These are phyloP conservation scores for Amanita phalloides DNA, from an alignment of 768 basidiomycete species.

Conservation along the genomic window DNA sequence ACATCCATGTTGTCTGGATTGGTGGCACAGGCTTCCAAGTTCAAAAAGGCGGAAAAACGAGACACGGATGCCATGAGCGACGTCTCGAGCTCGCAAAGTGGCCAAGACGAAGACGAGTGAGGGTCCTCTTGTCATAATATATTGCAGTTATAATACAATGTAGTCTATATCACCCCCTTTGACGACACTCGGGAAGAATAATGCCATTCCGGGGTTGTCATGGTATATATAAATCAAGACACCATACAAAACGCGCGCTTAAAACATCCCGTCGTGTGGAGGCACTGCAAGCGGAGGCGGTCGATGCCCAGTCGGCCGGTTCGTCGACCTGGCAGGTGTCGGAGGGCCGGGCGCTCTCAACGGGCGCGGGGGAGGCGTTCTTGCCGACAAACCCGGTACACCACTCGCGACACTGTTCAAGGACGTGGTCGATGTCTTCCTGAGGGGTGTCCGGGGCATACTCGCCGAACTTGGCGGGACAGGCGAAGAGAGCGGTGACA, in stretches of 20 bases:
- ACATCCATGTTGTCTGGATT: conserved; percentile 35
- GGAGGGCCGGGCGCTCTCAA: background rate
- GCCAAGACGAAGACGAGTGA: conserved; percentile 13
- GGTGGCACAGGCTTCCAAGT: conserved; percentile 23
- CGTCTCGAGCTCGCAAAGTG: conserved; percentile 45
- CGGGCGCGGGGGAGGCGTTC: background rate
- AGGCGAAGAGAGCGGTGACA: conserved; percentile 1
- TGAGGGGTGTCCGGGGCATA: background rate
- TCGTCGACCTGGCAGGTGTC: conserved; percentile 27
- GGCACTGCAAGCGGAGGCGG: conserved; percentile 37
- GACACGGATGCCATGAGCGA: conserved; percentile 34
- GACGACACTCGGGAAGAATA: no score
- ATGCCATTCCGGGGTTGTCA: background rate
- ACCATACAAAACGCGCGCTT: background rate
- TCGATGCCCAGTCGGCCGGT: conserved; percentile 25
- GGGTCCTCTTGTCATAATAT: background rate
- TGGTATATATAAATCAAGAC: no score
- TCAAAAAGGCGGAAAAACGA: conserved; percentile 8
- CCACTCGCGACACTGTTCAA: background rate
- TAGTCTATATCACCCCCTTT: background rate
- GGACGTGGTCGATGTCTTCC: background rate
- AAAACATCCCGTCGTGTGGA: conserved; percentile 22
- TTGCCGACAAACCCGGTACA: background rate
- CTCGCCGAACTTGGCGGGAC: background rate
- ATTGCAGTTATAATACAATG: background rate